phyloP scores from a whole-genome alignment of 2,329 filamentous ascomycete genomes.

The Tolypocladium guangdongense region DNA sequence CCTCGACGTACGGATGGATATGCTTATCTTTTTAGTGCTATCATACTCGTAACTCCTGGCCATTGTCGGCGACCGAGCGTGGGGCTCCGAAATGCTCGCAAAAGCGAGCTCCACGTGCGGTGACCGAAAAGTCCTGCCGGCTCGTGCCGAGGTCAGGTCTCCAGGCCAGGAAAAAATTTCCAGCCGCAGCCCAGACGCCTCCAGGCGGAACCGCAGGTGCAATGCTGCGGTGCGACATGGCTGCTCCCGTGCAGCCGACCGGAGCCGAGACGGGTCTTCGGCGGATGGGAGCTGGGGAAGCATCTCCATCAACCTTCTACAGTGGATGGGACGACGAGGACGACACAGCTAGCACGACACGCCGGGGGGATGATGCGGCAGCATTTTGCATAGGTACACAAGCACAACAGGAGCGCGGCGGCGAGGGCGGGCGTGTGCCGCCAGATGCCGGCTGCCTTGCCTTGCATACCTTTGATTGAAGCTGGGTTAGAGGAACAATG shows the following conservation, averaged over 20 bases:
- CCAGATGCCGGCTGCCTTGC: not conserved
- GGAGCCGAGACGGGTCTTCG: slow-evolving; percentile 5
- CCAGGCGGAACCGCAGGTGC: not conserved
- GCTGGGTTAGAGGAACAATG: not conserved
- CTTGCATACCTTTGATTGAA: not conserved
- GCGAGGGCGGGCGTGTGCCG: not conserved
- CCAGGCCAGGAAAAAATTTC: not conserved
- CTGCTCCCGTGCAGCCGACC: slow-evolving; percentile 2
- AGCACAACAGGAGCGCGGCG: not conserved
- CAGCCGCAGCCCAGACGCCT: not conserved
- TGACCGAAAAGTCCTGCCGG: not conserved
- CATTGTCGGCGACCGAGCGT: not conserved
- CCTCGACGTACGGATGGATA: no score
- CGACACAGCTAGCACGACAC: no score
- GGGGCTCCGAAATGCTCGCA: not conserved
- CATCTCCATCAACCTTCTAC: not conserved
- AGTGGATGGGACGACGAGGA: no score
- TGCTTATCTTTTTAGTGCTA: no score
- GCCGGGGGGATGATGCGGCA: not conserved
- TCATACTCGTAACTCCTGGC: not conserved
- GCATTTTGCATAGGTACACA: not conserved
- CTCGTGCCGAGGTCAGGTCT: not conserved
- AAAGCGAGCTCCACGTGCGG: not conserved
- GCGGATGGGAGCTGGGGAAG: not conserved
- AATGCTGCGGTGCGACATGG: not conserved